Percentiles rank a stretch among this genome's conserved stretches.
Evolutionary conservation across 805 yeast species (phyloP).

Genomic region (Candida parachauliodes): DNA sequence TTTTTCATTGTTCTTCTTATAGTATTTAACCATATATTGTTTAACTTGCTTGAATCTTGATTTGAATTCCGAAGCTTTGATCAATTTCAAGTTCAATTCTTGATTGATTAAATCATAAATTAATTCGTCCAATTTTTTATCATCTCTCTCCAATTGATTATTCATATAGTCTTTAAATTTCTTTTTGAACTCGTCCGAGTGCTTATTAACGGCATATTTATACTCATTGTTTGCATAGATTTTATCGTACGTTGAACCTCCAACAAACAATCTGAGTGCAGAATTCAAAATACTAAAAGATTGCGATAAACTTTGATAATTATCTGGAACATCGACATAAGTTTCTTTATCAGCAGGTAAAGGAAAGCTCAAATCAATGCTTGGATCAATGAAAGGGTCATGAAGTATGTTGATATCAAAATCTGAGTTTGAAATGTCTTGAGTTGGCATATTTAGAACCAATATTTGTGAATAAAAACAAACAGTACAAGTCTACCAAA

Average conservation of each 20-base stretch:
- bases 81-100: conserved; percentile 37
- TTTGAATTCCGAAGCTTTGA: conserved; percentile 29
- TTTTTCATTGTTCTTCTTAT: conserved; percentile 30
- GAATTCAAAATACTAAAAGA: conserved; percentile 26
- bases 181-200: conserved; percentile 23
- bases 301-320: conserved; percentile 20
- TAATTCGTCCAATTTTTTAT: conserved; percentile 32
- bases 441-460: not conserved
- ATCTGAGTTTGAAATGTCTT: conserved; percentile 9
- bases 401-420: conserved; percentile 40
- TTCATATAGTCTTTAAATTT: conserved; percentile 28
- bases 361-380: conserved; percentile 33
- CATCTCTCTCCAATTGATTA: conserved; percentile 28
- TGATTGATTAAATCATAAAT: conserved; percentile 32
- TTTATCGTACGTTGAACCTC: conserved; percentile 21
- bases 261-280: conserved; percentile 29
- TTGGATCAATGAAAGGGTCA: conserved; percentile 27
- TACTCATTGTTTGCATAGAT: conserved; percentile 34
- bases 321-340: conserved; percentile 25
- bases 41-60: conserved; percentile 34
- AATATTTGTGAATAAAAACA: not conserved
- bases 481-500: not conserved
- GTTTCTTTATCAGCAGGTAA: conserved; percentile 35
- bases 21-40: conserved; percentile 34
- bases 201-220: conserved; percentile 31